Percentiles rank a stretch among this genome's conserved stretches.
Evolutionary conservation across 805 yeast genomes (phyloP).

Genomic region (Metschnikowia koreensis): DNA sequence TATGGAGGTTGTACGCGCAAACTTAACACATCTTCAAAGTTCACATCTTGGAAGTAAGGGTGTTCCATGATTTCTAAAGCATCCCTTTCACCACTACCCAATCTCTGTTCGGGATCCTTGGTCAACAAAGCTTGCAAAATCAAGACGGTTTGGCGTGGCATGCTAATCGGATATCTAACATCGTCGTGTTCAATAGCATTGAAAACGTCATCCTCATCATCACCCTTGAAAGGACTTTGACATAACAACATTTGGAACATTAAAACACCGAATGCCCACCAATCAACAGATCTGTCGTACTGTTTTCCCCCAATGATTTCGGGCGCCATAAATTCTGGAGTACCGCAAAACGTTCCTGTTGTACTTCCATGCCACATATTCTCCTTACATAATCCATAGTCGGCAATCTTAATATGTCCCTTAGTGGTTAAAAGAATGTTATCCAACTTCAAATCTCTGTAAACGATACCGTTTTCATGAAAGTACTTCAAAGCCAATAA

Average conservation of each 20-base stretch:
- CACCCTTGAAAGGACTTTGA: slow-evolving; percentile 96
- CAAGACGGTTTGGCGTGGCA: slow-evolving; percentile 96
- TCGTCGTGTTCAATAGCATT: slow-evolving; percentile 96
- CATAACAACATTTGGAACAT: slow-evolving; percentile 95
- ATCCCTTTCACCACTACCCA: slow-evolving; percentile 86
- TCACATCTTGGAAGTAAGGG: slow-evolving; percentile 85
- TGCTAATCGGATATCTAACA: slow-evolving; percentile 92
- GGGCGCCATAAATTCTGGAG: slow-evolving; percentile 99
- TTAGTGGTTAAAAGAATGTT: slow-evolving; percentile 83
- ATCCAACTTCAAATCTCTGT: slow-evolving; percentile 94
- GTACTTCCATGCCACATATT: slow-evolving; percentile 82
- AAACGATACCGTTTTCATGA: slow-evolving; percentile 94
- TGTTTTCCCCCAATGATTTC: slow-evolving; percentile 91
- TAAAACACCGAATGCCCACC: slow-evolving; percentile 99
- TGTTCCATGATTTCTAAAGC: slow-evolving; percentile 95
- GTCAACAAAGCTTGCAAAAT: slow-evolving; percentile 87
- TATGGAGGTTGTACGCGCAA: slow-evolving; percentile 82
- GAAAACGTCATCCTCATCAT: slow-evolving; percentile 94
- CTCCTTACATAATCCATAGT: slow-evolving; percentile 96
- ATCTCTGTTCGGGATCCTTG: slow-evolving; percentile 78
- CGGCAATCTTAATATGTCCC: slow-evolving; percentile 96
- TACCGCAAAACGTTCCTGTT: slow-evolving; percentile 95
- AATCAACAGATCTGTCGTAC: slow-evolving; percentile 92
- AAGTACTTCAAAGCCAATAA: slow-evolving; percentile 85
- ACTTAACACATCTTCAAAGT: slow-evolving; percentile 80